phyloP scores from a whole-genome alignment of 768 basidiomycete species.

The Leccinum broughii region DNA sequence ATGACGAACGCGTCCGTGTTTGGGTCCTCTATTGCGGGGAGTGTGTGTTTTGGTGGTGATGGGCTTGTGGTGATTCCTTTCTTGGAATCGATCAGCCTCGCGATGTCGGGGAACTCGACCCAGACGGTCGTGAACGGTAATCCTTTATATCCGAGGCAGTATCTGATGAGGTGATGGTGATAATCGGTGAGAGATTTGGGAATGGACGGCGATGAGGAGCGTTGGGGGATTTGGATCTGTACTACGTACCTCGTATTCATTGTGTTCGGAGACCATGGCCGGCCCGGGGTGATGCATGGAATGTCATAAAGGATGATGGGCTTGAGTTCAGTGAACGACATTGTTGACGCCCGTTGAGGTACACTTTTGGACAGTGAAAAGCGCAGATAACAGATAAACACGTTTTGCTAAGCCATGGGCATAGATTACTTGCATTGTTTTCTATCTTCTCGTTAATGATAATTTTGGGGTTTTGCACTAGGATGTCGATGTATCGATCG shows the following conservation, averaged over 20 bases:
- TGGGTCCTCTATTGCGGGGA: conserved; percentile 53
- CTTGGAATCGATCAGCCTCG: conserved; percentile 25
- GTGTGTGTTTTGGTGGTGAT: conserved; percentile 33
- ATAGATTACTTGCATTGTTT: neutral
- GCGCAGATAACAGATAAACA: neutral
- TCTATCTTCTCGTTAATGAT: neutral
- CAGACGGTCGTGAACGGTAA: conserved; percentile 18
- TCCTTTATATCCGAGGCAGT: conserved; percentile 17
- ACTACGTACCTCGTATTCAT: conserved; percentile 16
- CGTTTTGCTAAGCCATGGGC: neutral
- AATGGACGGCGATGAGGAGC: neutral
- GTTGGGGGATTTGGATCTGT: no score
- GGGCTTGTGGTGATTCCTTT: conserved; percentile 20
- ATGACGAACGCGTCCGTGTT: conserved; percentile 35
- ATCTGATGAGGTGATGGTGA: conserved; percentile 3
- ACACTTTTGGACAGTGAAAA: conserved; percentile 3
- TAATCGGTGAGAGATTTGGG: neutral
- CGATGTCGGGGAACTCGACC: conserved; percentile 47
- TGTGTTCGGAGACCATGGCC: conserved; percentile 39
- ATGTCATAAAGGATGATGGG: conserved; percentile 40
- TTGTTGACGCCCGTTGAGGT: neutral
- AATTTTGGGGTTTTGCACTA: neutral
- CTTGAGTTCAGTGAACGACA: conserved; percentile 13
- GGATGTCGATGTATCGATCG: neutral
- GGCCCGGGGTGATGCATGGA: conserved; percentile 25